These are phyloP conservation scores for Cutaneotrichosporon spelunceum DNA, from an alignment of 1,284 basidiomycete genomes.

Conservation along the genomic window DNA sequence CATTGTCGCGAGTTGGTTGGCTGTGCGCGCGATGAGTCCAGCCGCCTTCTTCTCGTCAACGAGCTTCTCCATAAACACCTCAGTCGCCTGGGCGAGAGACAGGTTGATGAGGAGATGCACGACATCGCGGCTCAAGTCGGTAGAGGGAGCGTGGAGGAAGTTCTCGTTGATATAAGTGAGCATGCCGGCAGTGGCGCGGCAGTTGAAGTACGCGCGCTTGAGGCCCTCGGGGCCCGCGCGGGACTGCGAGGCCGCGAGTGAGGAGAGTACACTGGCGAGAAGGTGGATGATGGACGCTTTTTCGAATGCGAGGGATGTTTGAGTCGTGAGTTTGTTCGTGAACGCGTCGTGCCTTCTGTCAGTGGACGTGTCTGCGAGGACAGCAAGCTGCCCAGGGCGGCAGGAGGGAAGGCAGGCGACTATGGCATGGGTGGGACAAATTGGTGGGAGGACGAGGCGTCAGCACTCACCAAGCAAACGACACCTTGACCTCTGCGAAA, in stretches of 20 bases:
- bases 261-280: constrained; percentile 88
- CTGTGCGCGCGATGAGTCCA: constrained; percentile 78
- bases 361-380: neutral
- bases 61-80: constrained; percentile 95
- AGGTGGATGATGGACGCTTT: constrained; percentile 98
- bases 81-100: constrained; percentile 88
- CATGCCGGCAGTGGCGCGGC: constrained; percentile 92
- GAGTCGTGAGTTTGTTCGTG: constrained; percentile 85
- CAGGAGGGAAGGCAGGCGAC: neutral
- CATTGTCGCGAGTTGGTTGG: constrained; percentile 74
- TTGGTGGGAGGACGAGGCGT: neutral
- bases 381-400: too few relatives aligned
- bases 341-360: constrained; percentile 79
- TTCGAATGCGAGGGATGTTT: constrained; percentile 95
- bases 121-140: constrained; percentile 89
- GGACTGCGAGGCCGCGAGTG: constrained; percentile 76
- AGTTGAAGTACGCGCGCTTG: constrained; percentile 90
- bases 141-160: constrained; percentile 97
- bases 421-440: neutral
- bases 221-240: constrained; percentile 72
- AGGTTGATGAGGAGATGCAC: constrained; percentile 85
- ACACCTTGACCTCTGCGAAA: constrained; percentile 92
- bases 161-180: constrained; percentile 99
- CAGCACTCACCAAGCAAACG: constrained; percentile 75
- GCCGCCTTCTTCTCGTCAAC: constrained; percentile 82